phyloP scores from a whole-genome alignment of 805 yeast species.

The Zygosaccharomyces siamensis region DNA sequence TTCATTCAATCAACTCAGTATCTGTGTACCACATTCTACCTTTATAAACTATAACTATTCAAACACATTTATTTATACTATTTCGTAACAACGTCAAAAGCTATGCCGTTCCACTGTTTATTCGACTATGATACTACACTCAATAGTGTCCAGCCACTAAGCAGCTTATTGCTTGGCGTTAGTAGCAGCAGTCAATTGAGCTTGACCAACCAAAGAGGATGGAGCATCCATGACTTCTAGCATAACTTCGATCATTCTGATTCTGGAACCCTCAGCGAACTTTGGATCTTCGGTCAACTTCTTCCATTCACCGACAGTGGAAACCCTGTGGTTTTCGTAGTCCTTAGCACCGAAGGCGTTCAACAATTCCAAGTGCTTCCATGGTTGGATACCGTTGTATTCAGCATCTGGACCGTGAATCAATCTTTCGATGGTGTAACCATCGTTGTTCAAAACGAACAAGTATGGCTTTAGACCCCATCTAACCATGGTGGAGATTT shows the following conservation, averaged over 20 bases:
- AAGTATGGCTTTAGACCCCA: conserved; percentile 64
- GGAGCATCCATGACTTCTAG: conserved; percentile 69
- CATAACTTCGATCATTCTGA: conserved; percentile 64
- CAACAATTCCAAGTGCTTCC: conserved; percentile 59
- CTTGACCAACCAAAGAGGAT: conserved; percentile 59
- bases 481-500: conserved; percentile 63
- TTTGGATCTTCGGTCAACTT: conserved; percentile 42
- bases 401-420: conserved; percentile 63
- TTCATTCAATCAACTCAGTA: too few species aligned
- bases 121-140: background rate
- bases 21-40: background rate
- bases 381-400: conserved; percentile 63
- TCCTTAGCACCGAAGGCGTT: conserved; percentile 47
- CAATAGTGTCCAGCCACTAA: background rate
- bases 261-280: conserved; percentile 53
- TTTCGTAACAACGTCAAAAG: conserved; percentile 6
- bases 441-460: conserved; percentile 65
- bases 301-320: conserved; percentile 56
- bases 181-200: conserved; percentile 51
- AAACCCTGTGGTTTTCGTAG: conserved; percentile 51
- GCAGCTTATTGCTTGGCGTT: conserved; percentile 37
- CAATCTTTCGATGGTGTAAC: conserved; percentile 71
- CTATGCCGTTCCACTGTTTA: background rate
- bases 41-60: conserved; percentile 3
- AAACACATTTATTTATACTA: conserved; percentile 3